Base-by-base conservation (phyloP, 164 flowering plant genomes). In the Tetrastigma voinierianum region DNA sequence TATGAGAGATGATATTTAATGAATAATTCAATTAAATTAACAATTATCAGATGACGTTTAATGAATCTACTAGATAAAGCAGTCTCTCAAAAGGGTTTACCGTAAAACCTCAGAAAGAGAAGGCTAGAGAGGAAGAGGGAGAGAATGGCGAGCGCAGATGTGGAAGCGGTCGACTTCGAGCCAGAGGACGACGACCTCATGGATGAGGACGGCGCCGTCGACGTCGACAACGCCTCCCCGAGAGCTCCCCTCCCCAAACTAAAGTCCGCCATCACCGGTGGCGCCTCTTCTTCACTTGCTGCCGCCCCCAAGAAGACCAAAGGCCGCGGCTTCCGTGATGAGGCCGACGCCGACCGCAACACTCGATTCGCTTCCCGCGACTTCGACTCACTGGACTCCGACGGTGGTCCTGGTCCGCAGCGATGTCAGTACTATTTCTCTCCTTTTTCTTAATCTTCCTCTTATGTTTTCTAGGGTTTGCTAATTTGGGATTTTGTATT, bases 131-230 rank as follows among this genome's bases (percentile, higher is more conserved):
- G 40, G 40, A 55, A 46, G 59, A 49, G 25, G 57, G 40, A 24
- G 40, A 46, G 60, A 46, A 87, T 87, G 96, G 86, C 96, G 74
- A 78, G 60, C 69, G 79, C 81, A 0, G 94, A 90, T 3, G 90
- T 73, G 1, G 97, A 93, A 66, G 87, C 96, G 1, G 82, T 93
- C 6, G 96, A 91, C 67, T 94, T 90, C 80, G 96, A 93, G 83
- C 90, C 89, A 11, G 95, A 93, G 78, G 97, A 93, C 0, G 98
- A 91, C 51, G 97, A 93, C 68, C 77, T 90, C 47, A 90, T 90
- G 97, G 98, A 90, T 84, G 98, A 93, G 74, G 98, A 90, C 18
- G 92, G 82, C 11, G 89, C 59, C 11, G 76, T 65, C n/a, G 96
- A 78, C 5, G 84, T 67, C 19, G 90, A 86, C 18, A 80, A 86